Percentiles rank a stretch among this genome's conserved stretches.
These are phyloP conservation scores for Colletotrichum sp. DNA, from an alignment of 2,329 filamentous ascomycete species.

Conservation along the genomic window DNA sequence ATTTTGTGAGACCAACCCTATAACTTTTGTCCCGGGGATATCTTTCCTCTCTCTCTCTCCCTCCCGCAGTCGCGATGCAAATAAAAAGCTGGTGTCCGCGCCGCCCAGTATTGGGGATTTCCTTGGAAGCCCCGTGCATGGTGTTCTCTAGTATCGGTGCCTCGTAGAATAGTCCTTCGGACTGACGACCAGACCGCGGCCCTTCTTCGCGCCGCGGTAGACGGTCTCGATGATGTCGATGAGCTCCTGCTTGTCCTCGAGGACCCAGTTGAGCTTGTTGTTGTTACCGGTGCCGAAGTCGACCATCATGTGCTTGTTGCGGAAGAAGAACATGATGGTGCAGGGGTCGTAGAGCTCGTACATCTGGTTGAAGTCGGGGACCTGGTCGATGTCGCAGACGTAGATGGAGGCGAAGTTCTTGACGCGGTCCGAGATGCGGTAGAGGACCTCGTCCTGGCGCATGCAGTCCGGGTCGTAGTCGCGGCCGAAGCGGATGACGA, in stretches of 20 bases:
- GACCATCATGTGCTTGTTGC: constrained; percentile 99
- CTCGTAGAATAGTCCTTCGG: constrained; percentile 71
- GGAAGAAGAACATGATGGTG: constrained; percentile 96
- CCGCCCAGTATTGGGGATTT: not conserved
- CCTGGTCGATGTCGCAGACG: constrained; percentile 89
- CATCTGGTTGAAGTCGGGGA: constrained; percentile 89
- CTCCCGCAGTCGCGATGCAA: not conserved
- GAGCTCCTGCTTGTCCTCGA: constrained; percentile 97
- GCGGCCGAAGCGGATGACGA: constrained; percentile 81
- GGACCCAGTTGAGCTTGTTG: constrained; percentile 84
- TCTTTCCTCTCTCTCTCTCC: not conserved
- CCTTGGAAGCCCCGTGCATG: rapidly evolving
- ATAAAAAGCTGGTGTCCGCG: not conserved
- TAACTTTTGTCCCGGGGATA: not conserved
- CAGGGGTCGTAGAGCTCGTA: constrained; percentile 82
- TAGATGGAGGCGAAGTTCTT: constrained; percentile 96
- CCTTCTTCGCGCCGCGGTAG: constrained; percentile 98
- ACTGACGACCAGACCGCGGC: constrained; percentile 92
- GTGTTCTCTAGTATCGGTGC: constrained; percentile 37
- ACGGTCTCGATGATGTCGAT: constrained; percentile 99
- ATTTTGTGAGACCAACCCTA: constrained; percentile 32
- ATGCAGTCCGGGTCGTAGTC: constrained; percentile 81
- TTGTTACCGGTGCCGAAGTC: constrained; percentile 99
- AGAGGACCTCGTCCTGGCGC: constrained; percentile 88
- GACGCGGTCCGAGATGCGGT: constrained; percentile 89